Evolutionary conservation across 192 early-diverging fungal species (phyloP).

Genomic region (Ambispora gerdemannii): DNA sequence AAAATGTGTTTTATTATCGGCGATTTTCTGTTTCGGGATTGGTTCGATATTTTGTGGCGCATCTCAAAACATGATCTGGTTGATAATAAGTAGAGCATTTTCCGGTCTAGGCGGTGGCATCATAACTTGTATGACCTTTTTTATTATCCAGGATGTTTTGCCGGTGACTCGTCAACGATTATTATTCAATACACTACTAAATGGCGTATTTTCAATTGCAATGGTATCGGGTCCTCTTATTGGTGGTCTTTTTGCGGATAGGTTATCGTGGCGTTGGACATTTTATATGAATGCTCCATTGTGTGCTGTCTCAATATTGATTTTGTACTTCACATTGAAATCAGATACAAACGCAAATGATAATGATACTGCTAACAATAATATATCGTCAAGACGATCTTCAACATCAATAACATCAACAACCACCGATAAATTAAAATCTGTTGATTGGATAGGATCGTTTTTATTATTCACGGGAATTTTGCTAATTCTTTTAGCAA

Average conservation of each 20-base stretch:
- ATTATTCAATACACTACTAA: constrained; percentile 73
- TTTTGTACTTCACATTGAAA: constrained; percentile 38
- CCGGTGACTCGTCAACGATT: constrained; percentile 53
- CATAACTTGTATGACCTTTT: constrained; percentile 56
- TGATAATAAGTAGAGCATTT: constrained; percentile 56
- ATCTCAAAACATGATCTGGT: constrained; percentile 46
- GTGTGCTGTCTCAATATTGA: constrained; percentile 41
- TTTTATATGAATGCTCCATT: constrained; percentile 85
- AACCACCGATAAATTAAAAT: neutral
- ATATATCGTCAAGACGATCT: too few species aligned
- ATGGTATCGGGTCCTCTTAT: constrained; percentile 74
- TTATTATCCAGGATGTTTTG: constrained; percentile 63
- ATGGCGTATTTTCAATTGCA: constrained; percentile 67
- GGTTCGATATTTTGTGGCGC: constrained; percentile 69
- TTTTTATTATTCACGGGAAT: neutral
- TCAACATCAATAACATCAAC: too few species aligned
- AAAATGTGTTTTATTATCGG: neutral
- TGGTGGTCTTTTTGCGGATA: constrained; percentile 75
- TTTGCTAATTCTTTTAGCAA: neutral
- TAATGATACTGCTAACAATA: too few species aligned
- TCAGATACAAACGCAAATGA: constrained; percentile 35
- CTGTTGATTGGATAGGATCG: constrained; percentile 15
- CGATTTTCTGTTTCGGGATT: constrained; percentile 50
- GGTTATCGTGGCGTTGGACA: constrained; percentile 66
- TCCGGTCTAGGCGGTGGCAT: constrained; percentile 59